Evolutionary conservation across 257 asterid genomes (phyloP).

Genomic region (Dorcoceras hygrometricum): DNA sequence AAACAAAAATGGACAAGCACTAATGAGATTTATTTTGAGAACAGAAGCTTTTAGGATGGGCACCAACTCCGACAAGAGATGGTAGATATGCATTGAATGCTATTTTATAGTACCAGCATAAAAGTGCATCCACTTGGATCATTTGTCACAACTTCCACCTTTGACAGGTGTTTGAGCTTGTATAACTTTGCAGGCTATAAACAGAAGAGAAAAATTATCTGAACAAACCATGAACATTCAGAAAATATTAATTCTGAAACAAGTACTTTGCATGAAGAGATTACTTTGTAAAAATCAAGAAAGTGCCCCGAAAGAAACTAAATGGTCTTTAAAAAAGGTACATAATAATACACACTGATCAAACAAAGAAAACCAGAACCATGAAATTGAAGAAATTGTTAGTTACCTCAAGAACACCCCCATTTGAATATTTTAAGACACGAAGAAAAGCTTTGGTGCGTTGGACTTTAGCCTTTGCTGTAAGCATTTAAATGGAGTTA

Average conservation of each 20-base stretch:
- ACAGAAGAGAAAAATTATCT: slow-evolving; percentile 17
- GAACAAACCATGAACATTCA: slow-evolving; percentile 27
- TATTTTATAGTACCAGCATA: slow-evolving; percentile 55
- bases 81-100: neutral
- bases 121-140: slow-evolving; percentile 99
- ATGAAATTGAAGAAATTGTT: slow-evolving; percentile 2
- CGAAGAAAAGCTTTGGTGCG: slow-evolving; percentile 94
- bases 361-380: neutral
- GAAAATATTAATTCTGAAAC: slow-evolving; percentile 7
- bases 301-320: slow-evolving; percentile 12
- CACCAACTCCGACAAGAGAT: slow-evolving; percentile 3
- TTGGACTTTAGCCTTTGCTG: slow-evolving; percentile 80
- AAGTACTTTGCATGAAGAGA: neutral
- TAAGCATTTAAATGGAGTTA: slow-evolving; percentile 27
- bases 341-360: neutral
- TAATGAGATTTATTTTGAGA: slow-evolving; percentile 16
- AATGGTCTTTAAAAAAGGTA: neutral
- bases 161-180: slow-evolving; percentile 95
- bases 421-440: slow-evolving; percentile 81
- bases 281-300: slow-evolving; percentile 13
- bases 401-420: slow-evolving; percentile 90
- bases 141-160: slow-evolving; percentile 82
- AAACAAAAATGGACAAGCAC: slow-evolving; percentile 27
- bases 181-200: slow-evolving; percentile 80
- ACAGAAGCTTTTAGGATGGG: slow-evolving; percentile 18